Evolutionary conservation across 2,329 filamentous ascomycete genomes (phyloP).

Genomic region (Fusarium solani-melongenae): DNA sequence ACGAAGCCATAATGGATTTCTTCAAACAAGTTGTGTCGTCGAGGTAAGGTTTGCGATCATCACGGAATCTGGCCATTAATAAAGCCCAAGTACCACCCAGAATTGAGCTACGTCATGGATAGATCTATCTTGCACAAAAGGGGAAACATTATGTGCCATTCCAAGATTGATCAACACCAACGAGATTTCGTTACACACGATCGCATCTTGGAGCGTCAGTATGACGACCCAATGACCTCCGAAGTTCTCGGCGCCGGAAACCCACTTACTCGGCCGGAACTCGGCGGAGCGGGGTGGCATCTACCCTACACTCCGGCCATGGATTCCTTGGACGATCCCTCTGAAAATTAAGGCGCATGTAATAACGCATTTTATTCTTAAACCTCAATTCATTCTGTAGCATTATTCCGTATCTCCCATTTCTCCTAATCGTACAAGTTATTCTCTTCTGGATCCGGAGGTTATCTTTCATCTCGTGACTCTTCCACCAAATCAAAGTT

Average conservation of each 20-base stretch:
- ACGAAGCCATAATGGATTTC: slow-evolving; percentile 9
- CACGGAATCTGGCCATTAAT: neutral
- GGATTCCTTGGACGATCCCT: too few relatives aligned
- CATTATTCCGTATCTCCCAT: too few relatives aligned
- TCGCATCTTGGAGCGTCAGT: slow-evolving; percentile 19
- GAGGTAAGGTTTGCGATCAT: slow-evolving; percentile 19
- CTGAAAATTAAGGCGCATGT: too few relatives aligned
- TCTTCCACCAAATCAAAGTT: neutral
- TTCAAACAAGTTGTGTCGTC: neutral
- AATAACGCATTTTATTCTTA: too few relatives aligned
- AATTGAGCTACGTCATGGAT: slow-evolving; percentile 29
- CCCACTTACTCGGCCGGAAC: slow-evolving; percentile 13
- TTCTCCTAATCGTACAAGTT: neutral
- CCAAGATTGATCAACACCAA: neutral
- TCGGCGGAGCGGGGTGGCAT: neutral
- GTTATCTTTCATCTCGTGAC: neutral
- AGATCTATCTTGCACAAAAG: neutral
- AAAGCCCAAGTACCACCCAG: neutral
- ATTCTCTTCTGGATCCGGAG: neutral
- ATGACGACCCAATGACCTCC: slow-evolving; percentile 31
- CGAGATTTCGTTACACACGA: neutral
- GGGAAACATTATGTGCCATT: neutral
- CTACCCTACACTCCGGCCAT: slow-evolving; percentile 7
- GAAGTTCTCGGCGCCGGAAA: slow-evolving; percentile 13
- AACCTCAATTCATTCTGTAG: too few relatives aligned